phyloP scores from a whole-genome alignment of 805 yeast species.

The Isabelozyma pseudorhagii region DNA sequence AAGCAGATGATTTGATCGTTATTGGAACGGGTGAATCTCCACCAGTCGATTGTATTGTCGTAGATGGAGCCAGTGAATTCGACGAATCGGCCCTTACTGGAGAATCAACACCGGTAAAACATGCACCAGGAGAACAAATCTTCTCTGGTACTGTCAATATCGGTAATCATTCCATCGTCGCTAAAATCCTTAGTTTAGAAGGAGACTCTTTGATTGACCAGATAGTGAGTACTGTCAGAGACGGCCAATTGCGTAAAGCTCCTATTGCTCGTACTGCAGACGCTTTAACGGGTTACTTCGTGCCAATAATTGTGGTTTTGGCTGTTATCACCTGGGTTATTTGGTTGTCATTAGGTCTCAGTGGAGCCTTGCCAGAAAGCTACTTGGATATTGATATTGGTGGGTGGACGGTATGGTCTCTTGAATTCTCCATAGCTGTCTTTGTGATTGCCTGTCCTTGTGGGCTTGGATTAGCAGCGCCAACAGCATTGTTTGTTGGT shows the following conservation, averaged over 20 bases:
- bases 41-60: conserved; percentile 53
- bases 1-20: conserved; percentile 48
- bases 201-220: conserved; percentile 68
- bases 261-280: conserved; percentile 75
- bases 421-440: conserved; percentile 74
- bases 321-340: conserved; percentile 66
- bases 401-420: conserved; percentile 76
- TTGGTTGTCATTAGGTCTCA: conserved; percentile 59
- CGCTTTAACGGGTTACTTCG: conserved; percentile 64
- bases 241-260: conserved; percentile 69
- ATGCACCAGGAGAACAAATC: conserved; percentile 58
- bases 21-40: conserved; percentile 58
- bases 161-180: conserved; percentile 53
- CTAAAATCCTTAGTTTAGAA: conserved; percentile 54
- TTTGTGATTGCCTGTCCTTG: conserved; percentile 86
- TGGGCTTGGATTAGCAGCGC: conserved; percentile 83
- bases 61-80: conserved; percentile 46
- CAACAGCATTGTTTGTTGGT: conserved; percentile 79
- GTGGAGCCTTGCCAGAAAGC: conserved; percentile 49
- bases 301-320: conserved; percentile 60
- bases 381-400: conserved; percentile 66
- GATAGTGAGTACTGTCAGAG: conserved; percentile 65
- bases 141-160: conserved; percentile 71
- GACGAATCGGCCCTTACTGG: conserved; percentile 65
- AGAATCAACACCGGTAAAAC: conserved; percentile 58